Base-by-base conservation (phyloP, 768 basidiomycete genomes). In the Tulasnella sp. region DNA sequence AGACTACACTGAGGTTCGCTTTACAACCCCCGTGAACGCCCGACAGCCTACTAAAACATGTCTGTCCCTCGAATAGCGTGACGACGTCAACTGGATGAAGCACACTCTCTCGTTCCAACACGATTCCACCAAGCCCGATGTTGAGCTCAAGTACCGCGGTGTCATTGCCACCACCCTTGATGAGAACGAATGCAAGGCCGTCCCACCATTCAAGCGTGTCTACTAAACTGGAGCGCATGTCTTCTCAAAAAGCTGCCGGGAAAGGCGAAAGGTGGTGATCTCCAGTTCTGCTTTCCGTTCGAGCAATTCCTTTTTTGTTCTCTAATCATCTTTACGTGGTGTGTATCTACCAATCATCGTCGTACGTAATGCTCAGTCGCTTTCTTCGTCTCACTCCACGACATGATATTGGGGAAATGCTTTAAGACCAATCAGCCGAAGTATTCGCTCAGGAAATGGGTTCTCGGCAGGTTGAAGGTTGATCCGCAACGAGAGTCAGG, bases 201-300 rank as follows among this genome's bases (percentile, higher is more conserved):
- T 99, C 44, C 97, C 97, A 81, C 97, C 97, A 19, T 98, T 98
- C 91, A 97, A 97, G 90, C 94, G 96, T 85, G 94, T 94, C 78
- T 97, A 97, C 86, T 97, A 82, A 46, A 74, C 38, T 27, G 34
- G 21, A 74, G 14, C 44, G n/a, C 39, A 36, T 42, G 39, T 74
- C 7, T 39, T 74, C 38, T n/a, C n/a, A n/a, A 34, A 27, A 73
- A 74, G 34, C 42, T 6, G 34, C 62, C 16, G 12, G 9, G 31
- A 2, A 12, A 12, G 34, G 34, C 16, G 27, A 18, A n/a, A 31
- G 24, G n/a, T 68, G 16, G 12, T 68, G n/a, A 18, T 31, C 34
- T 18, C 34, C 62, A 6, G 31, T 68, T 34, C n/a, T 12, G 34
- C 14, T 34, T 36, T 36, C 27, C 18, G 16, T 68, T 68, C 62